Evolutionary conservation across 2,329 filamentous ascomycete species (phyloP).

Genomic region (Cryphonectria parasitica): DNA sequence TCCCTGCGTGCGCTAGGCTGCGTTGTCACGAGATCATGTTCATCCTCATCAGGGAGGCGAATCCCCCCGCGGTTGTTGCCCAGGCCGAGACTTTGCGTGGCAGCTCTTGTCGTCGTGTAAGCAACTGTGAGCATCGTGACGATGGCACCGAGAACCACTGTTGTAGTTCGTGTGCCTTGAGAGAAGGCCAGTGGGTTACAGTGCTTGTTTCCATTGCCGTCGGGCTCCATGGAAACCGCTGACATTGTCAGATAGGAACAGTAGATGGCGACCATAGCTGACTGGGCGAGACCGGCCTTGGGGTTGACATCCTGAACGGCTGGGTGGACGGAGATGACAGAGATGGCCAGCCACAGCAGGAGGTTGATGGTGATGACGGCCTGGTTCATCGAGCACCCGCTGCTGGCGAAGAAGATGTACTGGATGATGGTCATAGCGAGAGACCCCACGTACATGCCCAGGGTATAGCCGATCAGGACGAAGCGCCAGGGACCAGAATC

Average conservation of each 20-base stretch:
- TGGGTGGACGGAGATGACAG: conserved; percentile 85
- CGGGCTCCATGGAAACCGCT: conserved; percentile 97
- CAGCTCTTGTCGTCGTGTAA: conserved; percentile 95
- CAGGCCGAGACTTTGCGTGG: conserved; percentile 83
- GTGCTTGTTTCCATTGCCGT: conserved; percentile 83
- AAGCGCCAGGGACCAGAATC: conserved; percentile 85
- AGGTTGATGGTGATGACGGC: conserved; percentile 94
- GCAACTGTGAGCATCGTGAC: conserved; percentile 97
- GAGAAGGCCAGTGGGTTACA: conserved; percentile 92
- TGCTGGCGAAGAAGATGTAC: conserved; percentile 91
- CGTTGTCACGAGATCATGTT: conserved; percentile 85
- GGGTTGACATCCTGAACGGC: conserved; percentile 89
- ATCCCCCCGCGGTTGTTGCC: conserved; percentile 64
- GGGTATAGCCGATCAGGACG: conserved; percentile 86
- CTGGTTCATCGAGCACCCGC: conserved; percentile 92
- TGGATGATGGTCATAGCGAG: conserved; percentile 94
- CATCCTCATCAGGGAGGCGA: conserved; percentile 70
- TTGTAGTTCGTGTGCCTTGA: conserved; percentile 85
- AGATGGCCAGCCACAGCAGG: conserved; percentile 78
- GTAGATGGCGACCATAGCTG: conserved; percentile 95
- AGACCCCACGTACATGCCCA: conserved; percentile 91
- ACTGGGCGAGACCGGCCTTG: conserved; percentile 93
- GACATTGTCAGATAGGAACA: conserved; percentile 99
- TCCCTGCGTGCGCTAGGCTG: conserved; percentile 81
- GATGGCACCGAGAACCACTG: conserved; percentile 88